Base-by-base conservation (phyloP, 129 eudicot genomes). In the Glebionis coronaria region DNA sequence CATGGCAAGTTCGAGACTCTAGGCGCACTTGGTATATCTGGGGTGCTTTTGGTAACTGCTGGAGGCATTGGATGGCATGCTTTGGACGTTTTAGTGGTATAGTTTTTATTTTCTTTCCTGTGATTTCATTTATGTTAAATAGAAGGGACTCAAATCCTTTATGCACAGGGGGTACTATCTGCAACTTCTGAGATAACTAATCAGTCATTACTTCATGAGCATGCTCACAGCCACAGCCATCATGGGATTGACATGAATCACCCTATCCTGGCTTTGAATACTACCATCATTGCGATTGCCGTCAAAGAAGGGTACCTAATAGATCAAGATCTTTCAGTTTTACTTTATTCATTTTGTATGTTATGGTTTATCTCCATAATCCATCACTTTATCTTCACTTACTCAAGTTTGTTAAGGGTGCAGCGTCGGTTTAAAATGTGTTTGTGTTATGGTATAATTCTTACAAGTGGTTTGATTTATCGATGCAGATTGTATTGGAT, bases 31-130 rank as follows among this genome's bases (percentile, higher is more conserved):
- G 93, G 95, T 67, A 93, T 93, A 65, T 93, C 99, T 75, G 80
- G 85, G 42, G 80, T 89, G 73, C 97, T 93, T 45, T 73, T 93
- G 73, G 87, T 70, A 20, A 76, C 99, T 13, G 92, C 92, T 60
- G 99, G 99, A 61, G 98, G 95, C 68, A 93, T 93, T 71, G 96
- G 83, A 60, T 93, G 96, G 96, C 98, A 93, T 79, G 92, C 98
- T 21, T 40, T 87, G 63, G 96, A 93, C 75, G 76, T 93, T 66
- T 76, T 93, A 65, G 12, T 69, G 90, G 98, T 93, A 88, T 45
- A 46, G 23, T n/a, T 44, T 57, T 12, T 58, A 18, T 14, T 12
- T 44, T 42, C 45, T 19, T 44, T 54, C 52, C 46, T 46, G 35
- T 57, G 25, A 68, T n/a, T 5, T 27, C 45, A n/a, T 56, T 11